Percentiles rank a stretch among this genome's conserved stretches.
Evolutionary conservation across 2,329 filamentous ascomycete species (phyloP).

Genomic region (Cladorrhinum sp.): DNA sequence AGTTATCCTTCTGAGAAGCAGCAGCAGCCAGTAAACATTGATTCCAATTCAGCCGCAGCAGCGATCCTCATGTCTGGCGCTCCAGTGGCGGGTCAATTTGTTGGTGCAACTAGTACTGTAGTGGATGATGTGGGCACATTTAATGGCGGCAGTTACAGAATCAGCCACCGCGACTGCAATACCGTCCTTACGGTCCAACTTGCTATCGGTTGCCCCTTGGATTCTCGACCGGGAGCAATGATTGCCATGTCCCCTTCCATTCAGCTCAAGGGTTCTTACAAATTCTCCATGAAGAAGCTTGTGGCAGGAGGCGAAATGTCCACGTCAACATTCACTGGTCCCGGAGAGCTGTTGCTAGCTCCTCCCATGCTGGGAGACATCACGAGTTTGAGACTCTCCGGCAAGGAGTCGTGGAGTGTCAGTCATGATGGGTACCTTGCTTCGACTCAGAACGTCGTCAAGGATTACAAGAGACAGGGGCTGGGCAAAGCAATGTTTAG

Average conservation of each 20-base stretch:
- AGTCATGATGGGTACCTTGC: slow-evolving; percentile 85
- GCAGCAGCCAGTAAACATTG: slow-evolving; percentile 24
- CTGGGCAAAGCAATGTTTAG: slow-evolving; percentile 90
- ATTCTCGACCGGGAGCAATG: slow-evolving; percentile 76
- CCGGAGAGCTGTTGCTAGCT: slow-evolving; percentile 83
- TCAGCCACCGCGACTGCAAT: slow-evolving; percentile 89
- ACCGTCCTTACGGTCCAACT: slow-evolving; percentile 85
- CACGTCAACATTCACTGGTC: slow-evolving; percentile 78
- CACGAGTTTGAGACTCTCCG: slow-evolving; percentile 70
- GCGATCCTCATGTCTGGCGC: slow-evolving; percentile 38
- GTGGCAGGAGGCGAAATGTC: slow-evolving; percentile 76
- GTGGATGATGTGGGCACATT: slow-evolving; percentile 92
- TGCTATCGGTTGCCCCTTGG: slow-evolving; percentile 81
- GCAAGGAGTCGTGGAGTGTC: slow-evolving; percentile 75
- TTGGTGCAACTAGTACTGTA: slow-evolving; percentile 55
- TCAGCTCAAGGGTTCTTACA: slow-evolving; percentile 75
- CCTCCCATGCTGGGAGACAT: slow-evolving; percentile 82
- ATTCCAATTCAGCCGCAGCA: slow-evolving; percentile 29
- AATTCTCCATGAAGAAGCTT: slow-evolving; percentile 91
- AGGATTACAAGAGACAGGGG: slow-evolving; percentile 82
- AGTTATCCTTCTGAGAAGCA: slow-evolving; percentile 30
- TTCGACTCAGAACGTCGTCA: slow-evolving; percentile 80
- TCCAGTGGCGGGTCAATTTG: slow-evolving; percentile 54
- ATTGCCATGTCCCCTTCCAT: slow-evolving; percentile 91
- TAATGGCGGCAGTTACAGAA: slow-evolving; percentile 91